A percentile compares a stretch with the other conserved stretches of the same genome.
These are phyloP conservation scores for Brassica juncea DNA, from an alignment of 345 rosid genomes.

Conservation along the genomic window DNA sequence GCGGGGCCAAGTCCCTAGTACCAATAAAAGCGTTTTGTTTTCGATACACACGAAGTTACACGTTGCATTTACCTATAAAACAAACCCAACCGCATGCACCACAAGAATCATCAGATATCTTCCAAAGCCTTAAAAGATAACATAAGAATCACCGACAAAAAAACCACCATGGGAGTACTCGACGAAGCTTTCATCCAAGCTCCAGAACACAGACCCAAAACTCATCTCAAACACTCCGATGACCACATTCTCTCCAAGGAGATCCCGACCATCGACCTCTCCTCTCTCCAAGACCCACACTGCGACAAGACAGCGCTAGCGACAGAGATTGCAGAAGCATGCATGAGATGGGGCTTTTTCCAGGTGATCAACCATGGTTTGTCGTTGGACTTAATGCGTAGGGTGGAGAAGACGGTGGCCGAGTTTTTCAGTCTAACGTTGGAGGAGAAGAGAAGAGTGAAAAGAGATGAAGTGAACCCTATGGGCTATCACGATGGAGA, in stretches of 20 bases:
- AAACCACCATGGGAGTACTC: background rate
- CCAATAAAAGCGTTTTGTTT: conserved; percentile 1
- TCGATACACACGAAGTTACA: background rate
- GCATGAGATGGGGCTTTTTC: background rate
- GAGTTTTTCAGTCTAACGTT: background rate
- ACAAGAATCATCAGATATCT: background rate
- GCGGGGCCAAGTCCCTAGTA: too few species aligned
- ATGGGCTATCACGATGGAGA: background rate
- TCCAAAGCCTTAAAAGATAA: background rate
- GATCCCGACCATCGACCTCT: background rate
- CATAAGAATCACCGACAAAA: background rate
- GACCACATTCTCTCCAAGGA: background rate
- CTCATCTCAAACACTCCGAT: background rate
- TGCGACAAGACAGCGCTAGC: background rate
- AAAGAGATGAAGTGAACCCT: background rate
- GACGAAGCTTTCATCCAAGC: background rate
- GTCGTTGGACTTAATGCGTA: background rate
- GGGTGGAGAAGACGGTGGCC: background rate
- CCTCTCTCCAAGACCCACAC: background rate
- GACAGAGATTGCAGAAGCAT: background rate
- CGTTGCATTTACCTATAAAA: background rate
- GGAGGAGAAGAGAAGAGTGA: background rate
- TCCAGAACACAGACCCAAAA: background rate
- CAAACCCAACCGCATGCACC: background rate
- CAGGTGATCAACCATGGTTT: background rate